Evolutionary conservation across 164 flowering plant genomes (phyloP), one percentile per base, ranked within the genome.

Genomic region (Magnolia changhungtana): DNA sequence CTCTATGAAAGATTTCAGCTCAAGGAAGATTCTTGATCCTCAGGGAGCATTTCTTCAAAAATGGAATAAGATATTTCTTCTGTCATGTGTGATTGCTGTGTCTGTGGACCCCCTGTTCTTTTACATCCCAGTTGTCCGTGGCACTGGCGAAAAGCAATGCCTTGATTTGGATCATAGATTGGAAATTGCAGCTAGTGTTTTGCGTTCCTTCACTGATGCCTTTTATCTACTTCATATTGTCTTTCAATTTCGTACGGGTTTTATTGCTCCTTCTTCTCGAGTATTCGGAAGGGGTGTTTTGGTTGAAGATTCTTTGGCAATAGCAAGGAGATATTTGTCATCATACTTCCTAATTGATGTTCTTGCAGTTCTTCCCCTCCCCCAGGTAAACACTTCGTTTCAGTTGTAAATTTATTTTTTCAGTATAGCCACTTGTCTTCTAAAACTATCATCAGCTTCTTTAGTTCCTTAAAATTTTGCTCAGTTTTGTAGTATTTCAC

Each of bases 201-300:
- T 95, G 75, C 93, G 99, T 50, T 88, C 87, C 21, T 86, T 89
- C 80, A 89, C 95, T 8, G 98, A 95, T 78, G 77, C 90, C 66
- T 92, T 95, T 75, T 92, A 95, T 80, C 67, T 90, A 71, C 71
- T 91, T 73, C 98, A 91, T 80, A 91, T 95, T 29, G 80, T 92
- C 79, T 83, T 91, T 75, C 93, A 92, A 64, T 92, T 93, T 72
- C 94, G 87, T 8, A 95, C 98, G 81, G 99, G 92, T 65, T 95
- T 89, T 77, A 90, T 95, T 83, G 97, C 97, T 75, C 98, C 97
- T 8, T 83, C 89, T 70, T 93, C 98, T 64, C 90, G 96, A 72
- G 99, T 95, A 23, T 95, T 95, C 84, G 98, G 99, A 76, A 92
- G 95, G 83, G 99, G 97, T 72, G 93, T 87, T 76, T 79, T 95